Percentiles rank a stretch among this genome's conserved stretches.
Evolutionary conservation across 345 rosid genomes (phyloP).

Genomic region (Eucalyptus lansdowneana): DNA sequence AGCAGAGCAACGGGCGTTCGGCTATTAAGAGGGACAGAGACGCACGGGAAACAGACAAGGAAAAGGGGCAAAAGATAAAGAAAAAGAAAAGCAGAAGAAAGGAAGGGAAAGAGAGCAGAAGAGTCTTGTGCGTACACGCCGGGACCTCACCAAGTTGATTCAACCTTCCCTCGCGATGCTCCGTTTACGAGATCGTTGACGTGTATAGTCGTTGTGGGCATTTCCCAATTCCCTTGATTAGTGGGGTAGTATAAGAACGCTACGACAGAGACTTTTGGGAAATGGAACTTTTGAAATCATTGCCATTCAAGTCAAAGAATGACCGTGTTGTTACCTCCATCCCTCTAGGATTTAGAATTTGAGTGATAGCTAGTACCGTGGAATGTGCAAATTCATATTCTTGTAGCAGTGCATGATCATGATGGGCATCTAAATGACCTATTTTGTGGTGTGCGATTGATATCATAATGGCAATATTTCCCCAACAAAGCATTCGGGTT

Average conservation of each 20-base stretch:
- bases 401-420: neutral
- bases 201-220: neutral
- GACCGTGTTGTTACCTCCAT: too few species aligned
- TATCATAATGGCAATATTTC: neutral
- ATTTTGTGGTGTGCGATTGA: accelerated
- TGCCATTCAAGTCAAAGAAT: too few species aligned
- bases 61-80: too few species aligned
- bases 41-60: neutral
- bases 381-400: neutral
- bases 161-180: too few species aligned
- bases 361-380: neutral
- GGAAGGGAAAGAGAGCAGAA: too few species aligned
- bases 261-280: too few species aligned
- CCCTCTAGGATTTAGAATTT: accelerated
- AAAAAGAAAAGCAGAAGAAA: too few species aligned
- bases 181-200: too few species aligned
- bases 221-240: neutral
- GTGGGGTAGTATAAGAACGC: neutral
- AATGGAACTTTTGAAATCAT: too few species aligned
- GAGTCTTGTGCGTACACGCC: neutral
- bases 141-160: too few species aligned
- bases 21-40: neutral
- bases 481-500: neutral
- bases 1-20: too few species aligned
- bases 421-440: neutral